Evolutionary conservation across 1,139 yeast genomes (phyloP).

Genomic region (Geotrichum cucujoidarum): DNA sequence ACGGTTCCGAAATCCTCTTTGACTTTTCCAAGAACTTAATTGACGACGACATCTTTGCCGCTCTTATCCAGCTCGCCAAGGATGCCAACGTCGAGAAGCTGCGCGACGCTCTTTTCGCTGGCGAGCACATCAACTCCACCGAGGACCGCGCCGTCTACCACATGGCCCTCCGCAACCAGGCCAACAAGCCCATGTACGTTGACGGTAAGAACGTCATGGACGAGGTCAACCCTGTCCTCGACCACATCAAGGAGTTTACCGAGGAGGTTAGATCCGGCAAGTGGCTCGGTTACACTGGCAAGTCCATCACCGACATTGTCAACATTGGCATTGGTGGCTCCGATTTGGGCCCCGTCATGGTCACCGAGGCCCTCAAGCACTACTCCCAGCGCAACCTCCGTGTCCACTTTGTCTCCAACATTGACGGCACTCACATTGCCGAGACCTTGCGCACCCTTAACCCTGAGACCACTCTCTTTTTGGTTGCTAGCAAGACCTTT

Average conservation of each 20-base stretch:
- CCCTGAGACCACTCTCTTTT: conserved; percentile 89
- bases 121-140: conserved; percentile 90
- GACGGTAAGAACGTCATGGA: conserved; percentile 86
- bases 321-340: conserved; percentile 99
- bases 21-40: conserved; percentile 93
- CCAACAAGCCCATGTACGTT: conserved; percentile 74
- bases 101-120: conserved; percentile 87
- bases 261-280: conserved; percentile 83
- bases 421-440: conserved; percentile 96
- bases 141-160: conserved; percentile 97
- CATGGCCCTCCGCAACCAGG: conserved; percentile 90
- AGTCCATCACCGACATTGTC: conserved; percentile 85
- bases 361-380: conserved; percentile 92
- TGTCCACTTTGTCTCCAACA: conserved; percentile 94
- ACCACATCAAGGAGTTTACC: conserved; percentile 94
- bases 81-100: conserved; percentile 84
- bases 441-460: conserved; percentile 74
- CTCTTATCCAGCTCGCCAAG: conserved; percentile 73
- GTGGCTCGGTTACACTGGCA: conserved; percentile 97
- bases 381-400: conserved; percentile 71
- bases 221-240: conserved; percentile 83
- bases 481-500: conserved; percentile 96
- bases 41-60: conserved; percentile 69
- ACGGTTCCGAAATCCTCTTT: conserved; percentile 81
- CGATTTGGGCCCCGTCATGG: conserved; percentile 98